phyloP scores from a whole-genome alignment of 371 early-diverging fungal species.

The Polyrhizophydium stewartii region DNA sequence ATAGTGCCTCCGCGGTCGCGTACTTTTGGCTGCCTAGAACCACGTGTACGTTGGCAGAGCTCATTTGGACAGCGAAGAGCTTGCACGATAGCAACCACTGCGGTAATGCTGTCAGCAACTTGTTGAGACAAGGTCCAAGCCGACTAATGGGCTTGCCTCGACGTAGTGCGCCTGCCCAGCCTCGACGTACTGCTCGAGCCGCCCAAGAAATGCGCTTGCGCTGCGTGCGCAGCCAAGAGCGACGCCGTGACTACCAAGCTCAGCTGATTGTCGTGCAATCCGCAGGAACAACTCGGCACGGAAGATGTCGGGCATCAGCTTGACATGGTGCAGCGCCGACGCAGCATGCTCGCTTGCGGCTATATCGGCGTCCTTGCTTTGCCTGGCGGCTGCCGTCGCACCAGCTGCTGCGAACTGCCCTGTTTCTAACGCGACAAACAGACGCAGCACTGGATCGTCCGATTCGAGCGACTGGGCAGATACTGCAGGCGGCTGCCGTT shows the following conservation, averaged over 20 bases:
- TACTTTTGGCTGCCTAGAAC: too few relatives aligned
- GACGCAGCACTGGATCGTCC: constrained; percentile 1
- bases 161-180: too few relatives aligned
- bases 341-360: background rate
- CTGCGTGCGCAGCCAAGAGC: background rate
- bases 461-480: background rate
- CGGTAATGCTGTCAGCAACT: too few relatives aligned
- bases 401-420: background rate
- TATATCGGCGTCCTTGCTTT: background rate
- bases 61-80: too few relatives aligned
- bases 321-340: background rate
- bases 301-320: background rate
- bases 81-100: too few relatives aligned
- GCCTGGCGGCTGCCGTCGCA: background rate
- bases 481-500: background rate
- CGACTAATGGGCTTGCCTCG: too few relatives aligned
- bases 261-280: background rate
- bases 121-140: too few relatives aligned
- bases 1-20: too few relatives aligned
- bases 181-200: too few relatives aligned
- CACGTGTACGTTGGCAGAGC: too few relatives aligned
- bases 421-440: background rate
- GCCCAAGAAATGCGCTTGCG: background rate
- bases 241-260: background rate
- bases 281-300: background rate